phyloP scores from a whole-genome alignment of 495 filamentous ascomycete genomes.

The Neurospora hispaniola region DNA sequence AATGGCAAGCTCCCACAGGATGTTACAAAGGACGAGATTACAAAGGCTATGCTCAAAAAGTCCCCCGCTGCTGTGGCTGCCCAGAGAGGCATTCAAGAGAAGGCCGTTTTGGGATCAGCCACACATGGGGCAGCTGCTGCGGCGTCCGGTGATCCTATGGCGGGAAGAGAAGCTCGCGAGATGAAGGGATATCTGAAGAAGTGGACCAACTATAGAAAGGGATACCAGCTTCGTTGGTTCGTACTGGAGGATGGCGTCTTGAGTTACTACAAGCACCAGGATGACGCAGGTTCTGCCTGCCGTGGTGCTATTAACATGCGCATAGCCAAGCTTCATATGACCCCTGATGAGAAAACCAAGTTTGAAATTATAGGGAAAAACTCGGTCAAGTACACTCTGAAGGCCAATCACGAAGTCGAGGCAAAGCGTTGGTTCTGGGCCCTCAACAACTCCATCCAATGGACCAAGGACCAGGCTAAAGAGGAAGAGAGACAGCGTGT shows the following conservation, averaged over 20 bases:
- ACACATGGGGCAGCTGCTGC: slow-evolving; percentile 46
- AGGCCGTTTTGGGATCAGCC: slow-evolving; percentile 74
- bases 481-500: slow-evolving; percentile 69
- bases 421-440: slow-evolving; percentile 97
- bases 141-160: slow-evolving; percentile 51
- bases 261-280: slow-evolving; percentile 98
- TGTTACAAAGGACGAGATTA: slow-evolving; percentile 91
- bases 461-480: slow-evolving; percentile 91
- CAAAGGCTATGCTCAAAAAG: slow-evolving; percentile 74
- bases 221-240: slow-evolving; percentile 96
- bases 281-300: slow-evolving; percentile 86
- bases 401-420: slow-evolving; percentile 91
- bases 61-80: slow-evolving; percentile 92
- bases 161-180: slow-evolving; percentile 78
- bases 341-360: slow-evolving; percentile 87
- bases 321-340: slow-evolving; percentile 90
- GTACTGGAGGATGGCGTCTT: slow-evolving; percentile 94
- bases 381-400: slow-evolving; percentile 96
- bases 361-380: slow-evolving; percentile 97
- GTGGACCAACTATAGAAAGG: slow-evolving; percentile 96
- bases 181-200: slow-evolving; percentile 99
- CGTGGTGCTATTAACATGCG: slow-evolving; percentile 98
- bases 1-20: slow-evolving; percentile 95
- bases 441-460: slow-evolving; percentile 96
- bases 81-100: slow-evolving; percentile 92